Conservation (phyloP, 768 basidiomycete genomes). For the Rhizopogon salebrosus region DNA sequence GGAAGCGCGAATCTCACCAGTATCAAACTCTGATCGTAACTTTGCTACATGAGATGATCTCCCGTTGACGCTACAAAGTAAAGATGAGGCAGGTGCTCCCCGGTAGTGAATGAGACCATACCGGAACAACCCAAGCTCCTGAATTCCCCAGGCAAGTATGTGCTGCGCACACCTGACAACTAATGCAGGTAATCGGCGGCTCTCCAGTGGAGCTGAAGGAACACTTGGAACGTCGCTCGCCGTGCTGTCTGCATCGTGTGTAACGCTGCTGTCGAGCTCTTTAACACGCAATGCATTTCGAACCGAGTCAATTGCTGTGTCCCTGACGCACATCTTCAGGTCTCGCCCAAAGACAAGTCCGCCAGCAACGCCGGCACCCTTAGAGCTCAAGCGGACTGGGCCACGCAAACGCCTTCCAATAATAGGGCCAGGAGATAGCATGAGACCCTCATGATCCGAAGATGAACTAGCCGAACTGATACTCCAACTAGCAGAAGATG, state of each 20-base stretch:
- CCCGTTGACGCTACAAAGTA: conserved; percentile 63
- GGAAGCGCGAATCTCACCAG: conserved; percentile 37
- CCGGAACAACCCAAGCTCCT: conserved; percentile 87
- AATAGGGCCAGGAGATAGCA: conserved; percentile 37
- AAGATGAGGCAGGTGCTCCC: conserved; percentile 4
- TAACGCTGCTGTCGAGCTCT: neutral
- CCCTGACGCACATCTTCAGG: conserved; percentile 47
- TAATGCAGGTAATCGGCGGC: conserved; percentile 61
- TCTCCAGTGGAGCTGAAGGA: conserved; percentile 34
- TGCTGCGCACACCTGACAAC: conserved; percentile 82
- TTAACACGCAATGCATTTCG: conserved; percentile 5
- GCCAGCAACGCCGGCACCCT: conserved; percentile 30
- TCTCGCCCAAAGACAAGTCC: conserved; percentile 68
- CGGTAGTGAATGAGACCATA: conserved; percentile 28
- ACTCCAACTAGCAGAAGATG: conserved; percentile 56
- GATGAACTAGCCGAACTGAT: conserved; percentile 47
- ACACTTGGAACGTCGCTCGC: conserved; percentile 8
- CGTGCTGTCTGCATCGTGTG: neutral
- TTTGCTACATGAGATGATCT: conserved; percentile 75
- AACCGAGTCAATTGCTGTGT: conserved; percentile 44
- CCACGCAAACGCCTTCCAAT: conserved; percentile 57
- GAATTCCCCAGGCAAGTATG: conserved; percentile 73
- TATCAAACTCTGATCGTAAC: conserved; percentile 77
- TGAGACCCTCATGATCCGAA: conserved; percentile 40
- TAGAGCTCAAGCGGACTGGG: conserved; percentile 34